phyloP scores from a whole-genome alignment of 148 eudicot genomes.

The Heliosperma pusillum region DNA sequence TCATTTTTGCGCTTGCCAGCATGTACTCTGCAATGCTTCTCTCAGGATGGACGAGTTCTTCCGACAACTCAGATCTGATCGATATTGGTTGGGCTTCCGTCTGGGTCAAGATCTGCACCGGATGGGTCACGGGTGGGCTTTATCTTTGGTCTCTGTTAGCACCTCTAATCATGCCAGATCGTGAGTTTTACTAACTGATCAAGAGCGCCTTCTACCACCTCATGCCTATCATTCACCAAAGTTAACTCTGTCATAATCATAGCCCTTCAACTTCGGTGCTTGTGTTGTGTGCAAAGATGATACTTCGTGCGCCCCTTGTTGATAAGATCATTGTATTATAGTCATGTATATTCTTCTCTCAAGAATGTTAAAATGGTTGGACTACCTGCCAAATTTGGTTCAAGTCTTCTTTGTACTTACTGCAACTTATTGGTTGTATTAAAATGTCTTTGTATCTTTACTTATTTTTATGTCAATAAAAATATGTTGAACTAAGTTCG shows the following conservation, averaged over 20 bases:
- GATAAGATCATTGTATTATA: neutral
- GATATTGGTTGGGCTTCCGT: slow-evolving; percentile 99
- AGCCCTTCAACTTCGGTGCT: neutral
- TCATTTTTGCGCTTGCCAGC: slow-evolving; percentile 95
- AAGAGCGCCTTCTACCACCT: neutral
- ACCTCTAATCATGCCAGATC: slow-evolving; percentile 76
- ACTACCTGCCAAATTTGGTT: too few species aligned
- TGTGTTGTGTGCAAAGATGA: neutral
- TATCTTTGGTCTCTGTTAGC: slow-evolving; percentile 92
- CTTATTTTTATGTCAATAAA: too few species aligned
- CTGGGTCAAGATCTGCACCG: slow-evolving; percentile 88
- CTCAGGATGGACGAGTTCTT: slow-evolving; percentile 81
- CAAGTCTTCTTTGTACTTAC: too few species aligned
- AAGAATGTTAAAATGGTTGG: too few species aligned
- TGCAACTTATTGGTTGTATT: too few species aligned
- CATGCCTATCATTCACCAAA: neutral
- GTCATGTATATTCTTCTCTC: too few species aligned
- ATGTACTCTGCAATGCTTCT: slow-evolving; percentile 99
- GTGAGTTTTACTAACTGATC: slow-evolving; percentile 51
- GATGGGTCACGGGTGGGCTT: slow-evolving; percentile 87
- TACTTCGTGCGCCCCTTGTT: neutral
- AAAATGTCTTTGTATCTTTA: too few species aligned
- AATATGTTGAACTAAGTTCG: too few species aligned
- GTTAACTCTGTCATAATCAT: neutral
- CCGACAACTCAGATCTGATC: slow-evolving; percentile 74